Evolutionary conservation across 2,329 filamentous ascomycete species (phyloP), one percentile per base, ranked within the genome.

Genomic region (Reticulascus tulasneorum): DNA sequence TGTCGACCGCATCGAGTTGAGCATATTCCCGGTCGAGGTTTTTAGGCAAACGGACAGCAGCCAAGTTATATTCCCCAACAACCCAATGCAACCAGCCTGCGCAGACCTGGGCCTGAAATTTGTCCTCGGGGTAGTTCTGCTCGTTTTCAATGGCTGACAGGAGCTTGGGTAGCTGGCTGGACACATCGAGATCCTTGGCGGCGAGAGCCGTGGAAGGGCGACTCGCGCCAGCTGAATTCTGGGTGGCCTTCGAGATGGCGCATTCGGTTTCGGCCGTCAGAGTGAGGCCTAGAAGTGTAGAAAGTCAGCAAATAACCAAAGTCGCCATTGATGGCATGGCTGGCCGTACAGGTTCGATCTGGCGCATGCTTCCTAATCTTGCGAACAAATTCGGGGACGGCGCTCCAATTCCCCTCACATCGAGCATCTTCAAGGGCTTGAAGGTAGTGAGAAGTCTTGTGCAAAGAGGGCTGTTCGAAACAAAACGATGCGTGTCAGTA

Each of bases 351-450:
- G 63, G 78, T 77, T 60, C 86, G 79, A 43, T 86, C 78, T 25
- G 89, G 84, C 51, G 89, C 86, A 74, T 98, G 91, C 63, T 98
- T 97, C 55, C 84, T 85, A 54, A 97, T 77, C 65, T 98, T 98
- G 59, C 91, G 81, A 52, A 93, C 82, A 46, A 94, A 75, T 66
- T 97, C 91, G 18, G 87, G 86, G 20, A 97, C 76, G 20, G 86
- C 79, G 48, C 80, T 73, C 93, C 93, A 98, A 59, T 82, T 82
- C 34, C 85, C 89, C 53, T 91, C 82, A 62, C 88, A 94, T 54
- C 93, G 84, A 47, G 88, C 89, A 50, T 82, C 76, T 60, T 97
- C 87, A 55, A 98, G 78, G 62, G 81, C 79, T 57, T 77, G 74
- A 49, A 95, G 75, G 63, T 97, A 97, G 58, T 82, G 79, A 50